These are phyloP conservation scores for Asterophora lycoperdoides DNA, from an alignment of 768 basidiomycete genomes.

Conservation along the genomic window DNA sequence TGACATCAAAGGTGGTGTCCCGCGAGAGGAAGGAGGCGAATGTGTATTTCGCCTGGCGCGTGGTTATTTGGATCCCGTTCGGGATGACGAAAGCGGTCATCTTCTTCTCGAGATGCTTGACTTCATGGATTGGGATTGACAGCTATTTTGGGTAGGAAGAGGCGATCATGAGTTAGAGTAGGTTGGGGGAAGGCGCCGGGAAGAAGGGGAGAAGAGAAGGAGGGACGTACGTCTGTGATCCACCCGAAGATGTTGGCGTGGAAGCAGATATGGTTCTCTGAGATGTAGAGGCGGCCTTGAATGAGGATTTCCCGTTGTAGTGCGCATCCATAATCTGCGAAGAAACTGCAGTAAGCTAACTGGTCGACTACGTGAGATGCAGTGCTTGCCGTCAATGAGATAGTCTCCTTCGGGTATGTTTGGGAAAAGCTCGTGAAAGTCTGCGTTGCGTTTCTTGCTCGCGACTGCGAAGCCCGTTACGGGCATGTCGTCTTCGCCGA, in stretches of 20 bases:
- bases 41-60: constrained; percentile 78
- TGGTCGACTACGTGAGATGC: constrained; percentile 3
- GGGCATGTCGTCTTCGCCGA: constrained; percentile 75
- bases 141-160: constrained; percentile 42
- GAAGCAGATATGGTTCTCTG: constrained; percentile 99
- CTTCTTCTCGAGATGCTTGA: constrained; percentile 85
- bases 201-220: constrained; percentile 19
- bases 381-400: constrained; percentile 84
- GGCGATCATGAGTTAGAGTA: neutral
- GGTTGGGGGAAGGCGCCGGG: neutral
- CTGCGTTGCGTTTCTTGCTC: constrained; percentile 88
- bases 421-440: constrained; percentile 93
- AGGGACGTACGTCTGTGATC: constrained; percentile 84
- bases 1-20: constrained; percentile 94
- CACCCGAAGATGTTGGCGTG: constrained; percentile 99
- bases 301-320: constrained; percentile 94
- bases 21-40: constrained; percentile 96
- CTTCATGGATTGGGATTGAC: constrained; percentile 83
- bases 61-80: constrained; percentile 90
- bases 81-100: constrained; percentile 99
- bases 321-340: constrained; percentile 93
- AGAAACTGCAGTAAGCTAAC: constrained; percentile 5
- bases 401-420: constrained; percentile 92
- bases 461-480: constrained; percentile 98
- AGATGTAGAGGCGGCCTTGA: constrained; percentile 94